These are phyloP conservation scores for Aciculosporium take DNA, from an alignment of 2,329 filamentous ascomycete species.

Conservation along the genomic window DNA sequence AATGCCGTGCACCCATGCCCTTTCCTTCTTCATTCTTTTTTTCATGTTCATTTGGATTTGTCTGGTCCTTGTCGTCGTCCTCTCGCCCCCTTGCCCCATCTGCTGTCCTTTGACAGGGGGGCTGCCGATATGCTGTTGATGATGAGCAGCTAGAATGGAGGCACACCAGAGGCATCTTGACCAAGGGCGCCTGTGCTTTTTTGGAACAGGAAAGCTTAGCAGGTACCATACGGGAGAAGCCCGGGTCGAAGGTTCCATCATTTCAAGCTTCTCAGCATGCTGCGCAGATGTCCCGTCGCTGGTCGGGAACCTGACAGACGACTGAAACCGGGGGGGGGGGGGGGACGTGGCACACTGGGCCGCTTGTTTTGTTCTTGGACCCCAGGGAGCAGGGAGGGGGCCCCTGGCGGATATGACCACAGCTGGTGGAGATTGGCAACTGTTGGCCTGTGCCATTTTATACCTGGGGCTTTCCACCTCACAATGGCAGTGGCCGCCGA, in stretches of 20 bases:
- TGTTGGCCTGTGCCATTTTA: conserved; percentile 4
- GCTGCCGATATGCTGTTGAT: no score
- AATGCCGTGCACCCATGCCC: not conserved
- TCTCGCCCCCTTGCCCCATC: not conserved
- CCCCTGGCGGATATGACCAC: conserved; percentile 2
- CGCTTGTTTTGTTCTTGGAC: conserved; percentile 6
- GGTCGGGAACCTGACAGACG: not conserved
- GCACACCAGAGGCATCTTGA: not conserved
- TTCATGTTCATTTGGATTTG: not conserved
- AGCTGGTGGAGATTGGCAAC: conserved; percentile 11
- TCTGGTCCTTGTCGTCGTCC: not conserved
- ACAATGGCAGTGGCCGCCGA: conserved; percentile 7
- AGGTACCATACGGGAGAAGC: not conserved
- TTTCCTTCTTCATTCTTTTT: not conserved
- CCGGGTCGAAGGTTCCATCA: not conserved
- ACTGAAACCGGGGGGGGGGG: not conserved
- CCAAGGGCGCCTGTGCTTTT: not conserved
- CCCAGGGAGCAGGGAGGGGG: not conserved
- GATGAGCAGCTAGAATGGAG: not conserved
- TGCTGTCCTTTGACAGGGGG: no score
- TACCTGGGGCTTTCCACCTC: conserved; percentile 7
- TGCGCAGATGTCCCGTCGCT: not conserved
- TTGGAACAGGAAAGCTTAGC: not conserved
- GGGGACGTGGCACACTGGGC: not conserved
- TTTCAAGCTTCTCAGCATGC: not conserved